phyloP scores from a whole-genome alignment of 176 grass and related monocot species.

The Oryza officinalis region DNA sequence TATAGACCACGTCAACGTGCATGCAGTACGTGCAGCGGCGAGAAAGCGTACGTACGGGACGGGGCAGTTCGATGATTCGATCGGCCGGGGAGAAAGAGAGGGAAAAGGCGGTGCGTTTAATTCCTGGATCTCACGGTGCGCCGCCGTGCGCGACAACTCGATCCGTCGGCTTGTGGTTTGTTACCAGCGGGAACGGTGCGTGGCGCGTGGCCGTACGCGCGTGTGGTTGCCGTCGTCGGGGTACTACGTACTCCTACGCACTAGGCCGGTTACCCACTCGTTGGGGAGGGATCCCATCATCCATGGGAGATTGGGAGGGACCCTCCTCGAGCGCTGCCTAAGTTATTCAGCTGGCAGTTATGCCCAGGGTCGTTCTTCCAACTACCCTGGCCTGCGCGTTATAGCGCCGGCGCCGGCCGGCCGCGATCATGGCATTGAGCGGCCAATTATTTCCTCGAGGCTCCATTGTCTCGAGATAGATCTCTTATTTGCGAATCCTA shows the following conservation, averaged over 20 bases:
- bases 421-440: neutral
- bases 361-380: neutral
- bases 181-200: neutral
- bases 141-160: neutral
- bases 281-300: neutral
- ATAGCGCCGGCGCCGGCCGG: constrained; percentile 10
- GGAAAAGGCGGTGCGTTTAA: constrained; percentile 65
- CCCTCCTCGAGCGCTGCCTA: neutral
- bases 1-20: constrained; percentile 13
- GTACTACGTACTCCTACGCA: neutral
- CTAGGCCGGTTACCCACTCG: neutral
- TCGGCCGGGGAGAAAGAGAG: neutral
- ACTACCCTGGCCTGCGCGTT: constrained; percentile 42
- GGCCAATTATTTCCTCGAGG: constrained; percentile 28
- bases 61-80: too few relatives aligned
- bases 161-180: neutral
- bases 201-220: too few relatives aligned
- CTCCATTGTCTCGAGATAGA: neutral
- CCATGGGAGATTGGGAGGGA: neutral
- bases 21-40: neutral
- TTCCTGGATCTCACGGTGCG: constrained; percentile 9
- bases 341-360: constrained; percentile 28
- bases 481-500: neutral
- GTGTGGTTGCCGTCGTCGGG: neutral
- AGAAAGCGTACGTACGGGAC: neutral